Evolutionary conservation across 352 stramenopile species (phyloP), one percentile per base, ranked within the genome.

Genomic region (Phytophthora syringae): DNA sequence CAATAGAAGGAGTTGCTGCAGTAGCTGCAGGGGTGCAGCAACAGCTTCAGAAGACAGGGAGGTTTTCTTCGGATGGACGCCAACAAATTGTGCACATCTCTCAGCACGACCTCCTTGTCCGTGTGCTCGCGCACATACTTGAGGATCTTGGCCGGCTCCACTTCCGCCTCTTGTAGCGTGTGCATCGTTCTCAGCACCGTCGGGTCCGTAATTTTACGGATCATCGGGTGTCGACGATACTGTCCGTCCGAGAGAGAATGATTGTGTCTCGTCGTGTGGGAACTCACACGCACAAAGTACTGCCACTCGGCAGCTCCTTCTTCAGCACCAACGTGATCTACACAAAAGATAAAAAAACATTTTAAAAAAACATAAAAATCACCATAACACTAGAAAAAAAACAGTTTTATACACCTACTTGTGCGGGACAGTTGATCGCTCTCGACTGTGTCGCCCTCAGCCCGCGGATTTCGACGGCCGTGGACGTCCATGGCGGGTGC

Each of bases 11-110:
- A n/a, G n/a, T n/a, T n/a, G n/a, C n/a, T n/a, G n/a, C n/a, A n/a
- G n/a, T n/a, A 22, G 36, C 13, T 37, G 25, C 22, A 7, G 48
- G 7, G n/a, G n/a, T 16, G 28, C 18, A 51, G 52, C 20, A 39
- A 39, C 16, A 51, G 45, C 16, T 30, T 34, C 27, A 28, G 16
- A n/a, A n/a, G n/a, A n/a, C n/a, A n/a, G 9, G 57, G 44, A 11
- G 44, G 37, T 10, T 24, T 66, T 44, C 66, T 74, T 12, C 66
- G 47, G 13, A 70, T 20, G 27, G 48, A 50, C 2, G 66, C 66
- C 40, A 74, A 16, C 54, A 74, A 40, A 47, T 74, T 74, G 50
- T 74, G 66, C 3, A 74, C 60, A 42, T 74, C 66, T 54, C 40
- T 56, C 22, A 67, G 20, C 27, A 20, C 48, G 13, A 74, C 20